Evolutionary conservation across 2,329 filamentous ascomycete genomes (phyloP), one percentile per base, ranked within the genome.

Genomic region (Cladosporium phlei): DNA sequence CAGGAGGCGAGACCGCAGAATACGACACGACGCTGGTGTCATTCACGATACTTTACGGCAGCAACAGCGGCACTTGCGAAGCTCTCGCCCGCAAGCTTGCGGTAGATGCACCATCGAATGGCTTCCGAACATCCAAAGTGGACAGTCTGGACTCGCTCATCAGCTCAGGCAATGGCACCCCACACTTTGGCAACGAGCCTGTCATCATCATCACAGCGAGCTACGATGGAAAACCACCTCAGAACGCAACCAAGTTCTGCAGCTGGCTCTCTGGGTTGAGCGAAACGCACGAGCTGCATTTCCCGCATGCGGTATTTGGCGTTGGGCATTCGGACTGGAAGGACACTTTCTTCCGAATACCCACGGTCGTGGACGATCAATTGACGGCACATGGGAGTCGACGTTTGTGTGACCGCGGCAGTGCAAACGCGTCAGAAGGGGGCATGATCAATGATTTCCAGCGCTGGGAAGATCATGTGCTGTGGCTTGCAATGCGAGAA

Each of bases 41-140:
- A 0, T 59, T 69, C 33, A 57, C 55, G 1, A 61, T 69, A 10
- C 62, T 64, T 38, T 69, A 67, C 42, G 67, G 67, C 5, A 66
- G 63, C 3, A 69, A 69, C 43, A 66, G 63, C 3, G 67, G 67
- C 2, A 69, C 67, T 8, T 69, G 66, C 45, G 63, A 69, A 52
- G 62, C 64, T n/a, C 56, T 69, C 2, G 66, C 67, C 1, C 62
- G 66, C 24, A 54, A 62, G 9, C 55, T 69, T 5, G 63, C 61
- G 3, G 55, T 60, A n/a, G 60, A 66, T 39, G 65, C 65, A 2
- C 48, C 56, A 16, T 58, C 59, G 5, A 60, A 65, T 45, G 66
- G 67, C 11, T 68, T 65, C 47, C 11, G 11, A 6, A 55, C 47
- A 10, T 63, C 61, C 25, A 57, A 60, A 12, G 53, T 67, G 1